These are phyloP conservation scores for Colletotrichum trifolii DNA, from an alignment of 2,329 filamentous ascomycete species.

Conservation along the genomic window DNA sequence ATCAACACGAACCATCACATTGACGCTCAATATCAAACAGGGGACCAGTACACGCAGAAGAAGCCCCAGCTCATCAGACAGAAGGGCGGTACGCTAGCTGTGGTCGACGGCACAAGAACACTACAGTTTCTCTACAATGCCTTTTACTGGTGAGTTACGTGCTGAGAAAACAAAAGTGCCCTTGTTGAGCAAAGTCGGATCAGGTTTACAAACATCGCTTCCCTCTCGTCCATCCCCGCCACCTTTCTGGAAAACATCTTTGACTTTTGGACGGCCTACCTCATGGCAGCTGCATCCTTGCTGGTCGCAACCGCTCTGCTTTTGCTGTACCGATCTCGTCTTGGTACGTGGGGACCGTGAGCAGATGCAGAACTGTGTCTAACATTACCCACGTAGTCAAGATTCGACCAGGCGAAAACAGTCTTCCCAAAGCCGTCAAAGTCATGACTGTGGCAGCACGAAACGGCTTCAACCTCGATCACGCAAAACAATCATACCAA, in stretches of 20 bases:
- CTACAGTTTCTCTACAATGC: constrained; percentile 71
- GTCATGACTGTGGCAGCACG: constrained; percentile 50
- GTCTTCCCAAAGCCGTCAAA: constrained; percentile 66
- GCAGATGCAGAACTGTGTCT: not conserved
- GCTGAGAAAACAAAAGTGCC: not conserved
- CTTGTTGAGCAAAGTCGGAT: not conserved
- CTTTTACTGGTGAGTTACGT: constrained; percentile 60
- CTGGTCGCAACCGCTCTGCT: constrained; percentile 54
- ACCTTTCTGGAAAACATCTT: constrained; percentile 69
- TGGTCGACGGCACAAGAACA: constrained; percentile 65
- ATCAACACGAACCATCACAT: not conserved
- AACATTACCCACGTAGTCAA: constrained; percentile 31
- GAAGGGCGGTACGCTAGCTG: constrained; percentile 51
- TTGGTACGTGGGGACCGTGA: constrained; percentile 26
- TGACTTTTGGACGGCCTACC: constrained; percentile 69
- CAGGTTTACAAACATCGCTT: constrained; percentile 71
- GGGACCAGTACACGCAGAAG: constrained; percentile 66
- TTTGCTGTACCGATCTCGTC: constrained; percentile 16
- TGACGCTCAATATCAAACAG: constrained; percentile 38
- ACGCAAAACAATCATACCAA: not conserved
- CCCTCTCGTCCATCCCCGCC: constrained; percentile 68
- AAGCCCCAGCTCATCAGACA: constrained; percentile 48
- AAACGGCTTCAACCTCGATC: not conserved
- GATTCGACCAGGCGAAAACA: constrained; percentile 61
- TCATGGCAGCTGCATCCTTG: constrained; percentile 68